These are phyloP conservation scores for Phaeoacremonium minimum DNA, from an alignment of 2,329 filamentous ascomycete species.

Conservation along the genomic window DNA sequence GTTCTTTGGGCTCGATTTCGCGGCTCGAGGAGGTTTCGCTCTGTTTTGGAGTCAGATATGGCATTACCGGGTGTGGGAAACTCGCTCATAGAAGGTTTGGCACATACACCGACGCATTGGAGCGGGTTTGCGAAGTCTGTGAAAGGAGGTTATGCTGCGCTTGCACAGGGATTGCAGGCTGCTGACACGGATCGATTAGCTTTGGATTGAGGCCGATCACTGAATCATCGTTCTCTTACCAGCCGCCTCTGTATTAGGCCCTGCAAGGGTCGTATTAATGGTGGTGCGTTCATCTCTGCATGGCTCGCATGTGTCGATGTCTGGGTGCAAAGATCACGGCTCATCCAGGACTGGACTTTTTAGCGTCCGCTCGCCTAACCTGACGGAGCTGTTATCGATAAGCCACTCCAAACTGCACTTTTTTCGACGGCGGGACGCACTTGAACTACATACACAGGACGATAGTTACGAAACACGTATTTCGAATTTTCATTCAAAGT, in stretches of 20 bases:
- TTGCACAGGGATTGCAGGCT: too few relatives aligned
- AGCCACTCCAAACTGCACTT: too few relatives aligned
- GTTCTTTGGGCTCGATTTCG: background rate
- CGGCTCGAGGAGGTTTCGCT: too few relatives aligned
- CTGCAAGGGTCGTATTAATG: slow-evolving; percentile 29
- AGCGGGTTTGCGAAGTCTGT: slow-evolving; percentile 6
- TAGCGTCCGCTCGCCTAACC: too few relatives aligned
- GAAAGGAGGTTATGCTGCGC: too few relatives aligned
- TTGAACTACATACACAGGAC: too few relatives aligned
- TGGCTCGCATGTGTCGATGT: slow-evolving; percentile 7
- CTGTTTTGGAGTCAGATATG: background rate
- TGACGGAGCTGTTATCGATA: too few relatives aligned
- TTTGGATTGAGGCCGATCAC: background rate
- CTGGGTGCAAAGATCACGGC: slow-evolving; percentile 3
- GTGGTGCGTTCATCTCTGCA: slow-evolving; percentile 26
- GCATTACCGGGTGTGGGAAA: background rate
- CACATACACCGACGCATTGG: background rate
- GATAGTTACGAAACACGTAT: too few relatives aligned
- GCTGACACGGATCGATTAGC: slow-evolving; percentile 12
- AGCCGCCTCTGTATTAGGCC: slow-evolving; percentile 20
- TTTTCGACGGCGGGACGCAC: too few relatives aligned
- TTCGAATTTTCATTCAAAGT: too few relatives aligned
- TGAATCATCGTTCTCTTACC: slow-evolving; percentile 13
- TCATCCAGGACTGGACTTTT: slow-evolving; percentile 2
- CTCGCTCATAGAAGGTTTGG: background rate